Conservation (phyloP, 2,329 filamentous ascomycete genomes). For the Trichoderma oligosporum region DNA sequence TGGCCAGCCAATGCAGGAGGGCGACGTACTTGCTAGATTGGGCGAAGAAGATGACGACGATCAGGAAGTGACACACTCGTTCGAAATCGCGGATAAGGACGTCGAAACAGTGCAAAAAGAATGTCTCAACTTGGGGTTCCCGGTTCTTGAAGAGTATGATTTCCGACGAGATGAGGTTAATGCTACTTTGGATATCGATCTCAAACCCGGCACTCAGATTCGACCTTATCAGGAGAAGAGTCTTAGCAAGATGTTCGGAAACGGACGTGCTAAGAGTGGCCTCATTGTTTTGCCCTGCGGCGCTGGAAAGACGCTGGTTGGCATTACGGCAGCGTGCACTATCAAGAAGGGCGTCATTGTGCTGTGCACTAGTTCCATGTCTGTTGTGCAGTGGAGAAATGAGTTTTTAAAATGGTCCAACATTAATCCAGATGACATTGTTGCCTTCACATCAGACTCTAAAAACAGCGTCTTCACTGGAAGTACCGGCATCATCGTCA, state of each 20-base stretch:
- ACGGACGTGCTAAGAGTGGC: conserved; percentile 92
- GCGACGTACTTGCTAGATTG: conserved; percentile 66
- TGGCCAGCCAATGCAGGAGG: conserved; percentile 53
- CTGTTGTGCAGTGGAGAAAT: conserved; percentile 91
- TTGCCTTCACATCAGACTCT: conserved; percentile 89
- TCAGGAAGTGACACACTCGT: conserved; percentile 83
- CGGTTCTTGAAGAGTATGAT: conserved; percentile 94
- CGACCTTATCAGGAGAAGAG: conserved; percentile 96
- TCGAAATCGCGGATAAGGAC: conserved; percentile 78
- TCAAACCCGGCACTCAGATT: conserved; percentile 85
- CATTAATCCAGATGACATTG: conserved; percentile 85
- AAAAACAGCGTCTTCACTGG: conserved; percentile 76
- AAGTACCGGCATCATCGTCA: conserved; percentile 93
- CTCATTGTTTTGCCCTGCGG: conserved; percentile 97
- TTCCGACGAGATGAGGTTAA: conserved; percentile 89
- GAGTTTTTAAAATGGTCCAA: conserved; percentile 99
- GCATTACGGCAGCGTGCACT: conserved; percentile 96
- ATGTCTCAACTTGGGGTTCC: conserved; percentile 80
- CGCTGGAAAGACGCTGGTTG: conserved; percentile 93
- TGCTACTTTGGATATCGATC: conserved; percentile 86
- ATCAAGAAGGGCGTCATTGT: conserved; percentile 97
- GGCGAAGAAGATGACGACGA: conserved; percentile 87
- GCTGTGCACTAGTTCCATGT: conserved; percentile 96
- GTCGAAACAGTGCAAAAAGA: conserved; percentile 87
- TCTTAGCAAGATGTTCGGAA: conserved; percentile 98